Base-by-base conservation (phyloP, 2,329 filamentous ascomycete species). In the Phialophora tarda region DNA sequence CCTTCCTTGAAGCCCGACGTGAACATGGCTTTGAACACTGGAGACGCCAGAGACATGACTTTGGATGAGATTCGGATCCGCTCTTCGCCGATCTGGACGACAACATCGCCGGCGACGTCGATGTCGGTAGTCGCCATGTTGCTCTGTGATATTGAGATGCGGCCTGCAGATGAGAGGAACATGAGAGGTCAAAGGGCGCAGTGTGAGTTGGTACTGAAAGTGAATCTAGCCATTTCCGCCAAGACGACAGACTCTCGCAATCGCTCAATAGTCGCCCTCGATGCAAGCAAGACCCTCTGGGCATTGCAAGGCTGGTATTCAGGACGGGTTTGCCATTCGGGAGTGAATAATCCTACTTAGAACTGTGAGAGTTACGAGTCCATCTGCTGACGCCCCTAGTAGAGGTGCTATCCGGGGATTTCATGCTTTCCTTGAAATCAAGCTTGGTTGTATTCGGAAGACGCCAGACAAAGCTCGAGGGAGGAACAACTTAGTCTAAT, bases 1-100 rank as follows among this genome's bases (percentile, higher is more conserved):
- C 59, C 32, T 23, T 61, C 59, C 41, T 30, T 53, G 32, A 61
- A 61, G 23, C 59, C 59, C 38, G 59, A 54, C 0, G n/a, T 51
- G 47, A 61, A 50, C 59, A 61, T 53, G 28, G 26, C 48, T 30
- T 12, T 14, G 23, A 54, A 51, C 10, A 61, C 48, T 14, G 59
- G 47, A 41, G 59, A 61, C 2, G 59, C 48, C 11, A 61, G 32
- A 38, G 59, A 61, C 26, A 61, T 44, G 44, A 54, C 48, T 23
- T 61, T 54, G 21, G 59, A 61, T 4, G 59, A 61, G n/a, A 54
- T 23, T 38, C 47, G 50, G 28, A 51, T 11, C 28, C 59, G 48
- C n/a, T 61, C 28, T 6, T 61, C 12, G 10, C 32, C 59, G 17
- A 61, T 61, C 17, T 44, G 47, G 48, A 61, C 32, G 30, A 61